phyloP scores from a whole-genome alignment of 495 filamentous ascomycete species.

The Aspergillus haitiensis region DNA sequence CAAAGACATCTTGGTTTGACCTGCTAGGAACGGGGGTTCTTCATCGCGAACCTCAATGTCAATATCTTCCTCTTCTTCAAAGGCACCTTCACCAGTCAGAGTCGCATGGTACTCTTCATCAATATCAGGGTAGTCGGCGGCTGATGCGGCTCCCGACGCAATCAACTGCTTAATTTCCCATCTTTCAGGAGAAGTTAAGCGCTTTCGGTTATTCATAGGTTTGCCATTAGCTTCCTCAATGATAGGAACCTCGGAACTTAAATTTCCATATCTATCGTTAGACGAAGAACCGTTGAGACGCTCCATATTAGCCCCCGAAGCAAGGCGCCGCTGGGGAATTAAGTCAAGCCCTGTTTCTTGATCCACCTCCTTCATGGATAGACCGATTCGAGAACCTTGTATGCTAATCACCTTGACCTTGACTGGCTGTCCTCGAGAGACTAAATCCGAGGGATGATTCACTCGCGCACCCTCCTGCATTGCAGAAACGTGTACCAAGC shows the following conservation, averaged over 20 bases:
- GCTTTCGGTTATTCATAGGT: slow-evolving; percentile 67
- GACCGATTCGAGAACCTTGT: slow-evolving; percentile 72
- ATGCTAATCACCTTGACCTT: slow-evolving; percentile 94
- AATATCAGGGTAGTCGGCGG: slow-evolving; percentile 88
- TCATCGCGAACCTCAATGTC: slow-evolving; percentile 97
- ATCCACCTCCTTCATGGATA: slow-evolving; percentile 98
- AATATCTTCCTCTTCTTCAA: slow-evolving; percentile 95
- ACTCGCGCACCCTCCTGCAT: slow-evolving; percentile 84
- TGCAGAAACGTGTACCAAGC: slow-evolving; percentile 94
- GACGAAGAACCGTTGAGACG: slow-evolving; percentile 59
- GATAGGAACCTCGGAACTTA: slow-evolving; percentile 60
- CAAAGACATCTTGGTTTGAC: slow-evolving; percentile 92
- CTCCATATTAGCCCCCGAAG: slow-evolving; percentile 91
- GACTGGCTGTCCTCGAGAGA: slow-evolving; percentile 77
- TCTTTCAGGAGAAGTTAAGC: slow-evolving; percentile 91
- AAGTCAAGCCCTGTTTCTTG: slow-evolving; percentile 86
- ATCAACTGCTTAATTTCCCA: slow-evolving; percentile 98
- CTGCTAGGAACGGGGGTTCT: slow-evolving; percentile 92
- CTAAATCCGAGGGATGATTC: slow-evolving; percentile 86
- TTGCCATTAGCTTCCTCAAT: slow-evolving; percentile 62
- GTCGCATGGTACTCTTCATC: slow-evolving; percentile 93
- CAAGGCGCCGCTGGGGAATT: slow-evolving; percentile 74
- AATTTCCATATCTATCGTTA: slow-evolving; percentile 58
- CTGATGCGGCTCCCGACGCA: slow-evolving; percentile 87
- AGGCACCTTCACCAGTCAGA: slow-evolving; percentile 77